These are phyloP conservation scores for Rhodotorula babjevae DNA, from an alignment of 768 basidiomycete species.

Conservation along the genomic window DNA sequence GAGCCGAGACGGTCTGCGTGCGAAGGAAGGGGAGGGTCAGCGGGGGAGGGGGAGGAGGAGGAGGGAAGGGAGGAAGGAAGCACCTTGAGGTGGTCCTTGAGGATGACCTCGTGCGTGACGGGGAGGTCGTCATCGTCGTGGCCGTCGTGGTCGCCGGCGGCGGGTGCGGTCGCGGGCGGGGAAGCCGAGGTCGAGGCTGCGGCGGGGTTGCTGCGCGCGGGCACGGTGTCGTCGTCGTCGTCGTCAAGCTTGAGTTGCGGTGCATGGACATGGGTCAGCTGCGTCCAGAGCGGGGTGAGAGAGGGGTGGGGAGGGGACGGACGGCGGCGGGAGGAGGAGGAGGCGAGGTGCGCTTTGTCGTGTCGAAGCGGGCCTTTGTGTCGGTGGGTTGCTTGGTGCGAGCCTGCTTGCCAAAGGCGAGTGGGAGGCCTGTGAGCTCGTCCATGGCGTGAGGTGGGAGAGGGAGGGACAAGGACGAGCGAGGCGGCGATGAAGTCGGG, in stretches of 20 bases:
- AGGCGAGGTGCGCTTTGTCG: slow-evolving; percentile 46
- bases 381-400: slow-evolving; percentile 61
- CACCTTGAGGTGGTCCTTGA: slow-evolving; percentile 92
- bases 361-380: slow-evolving; percentile 69
- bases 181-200: too few species aligned
- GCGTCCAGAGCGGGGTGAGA: not conserved
- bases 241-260: too few species aligned
- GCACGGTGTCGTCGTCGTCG: too few species aligned
- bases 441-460: slow-evolving; percentile 49
- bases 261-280: not conserved
- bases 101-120: slow-evolving; percentile 77
- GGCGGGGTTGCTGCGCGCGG: not conserved
- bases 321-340: not conserved
- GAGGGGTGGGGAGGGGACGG: too few species aligned
- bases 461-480: not conserved
- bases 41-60: not conserved
- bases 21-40: not conserved
- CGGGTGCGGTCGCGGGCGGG: slow-evolving; percentile 14
- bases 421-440: slow-evolving; percentile 68
- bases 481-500: not conserved
- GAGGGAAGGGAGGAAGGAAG: not conserved
- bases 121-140: slow-evolving; percentile 65
- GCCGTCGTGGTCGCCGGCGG: not conserved
- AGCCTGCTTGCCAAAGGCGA: slow-evolving; percentile 70
- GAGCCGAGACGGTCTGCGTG: slow-evolving; percentile 70